These are phyloP conservation scores for Apiosordaria backusii DNA, from an alignment of 495 filamentous ascomycete species.

Conservation along the genomic window DNA sequence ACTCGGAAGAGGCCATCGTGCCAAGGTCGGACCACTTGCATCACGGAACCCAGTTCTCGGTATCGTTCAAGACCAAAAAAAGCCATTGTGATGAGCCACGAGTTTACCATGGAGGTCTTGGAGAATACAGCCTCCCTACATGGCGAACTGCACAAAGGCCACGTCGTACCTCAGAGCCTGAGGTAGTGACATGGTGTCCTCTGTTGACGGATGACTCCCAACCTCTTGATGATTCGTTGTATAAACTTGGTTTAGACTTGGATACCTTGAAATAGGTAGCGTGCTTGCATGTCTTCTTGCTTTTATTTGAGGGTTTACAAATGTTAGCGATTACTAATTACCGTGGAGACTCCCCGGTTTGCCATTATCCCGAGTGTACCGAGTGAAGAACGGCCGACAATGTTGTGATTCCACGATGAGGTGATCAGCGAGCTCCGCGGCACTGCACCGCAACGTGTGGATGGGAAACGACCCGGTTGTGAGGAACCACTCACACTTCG, in stretches of 20 bases:
- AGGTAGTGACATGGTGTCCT: neutral
- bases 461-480: neutral
- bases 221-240: neutral
- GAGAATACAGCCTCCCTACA: neutral
- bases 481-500: neutral
- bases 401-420: neutral
- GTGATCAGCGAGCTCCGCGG: neutral
- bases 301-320: neutral
- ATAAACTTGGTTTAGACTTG: neutral
- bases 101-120: slow-evolving; percentile 6
- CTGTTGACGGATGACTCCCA: neutral
- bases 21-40: neutral
- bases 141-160: neutral
- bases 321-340: neutral
- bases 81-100: neutral
- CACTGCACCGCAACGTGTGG: neutral
- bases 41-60: too few relatives aligned
- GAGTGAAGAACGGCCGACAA: neutral
- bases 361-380: neutral
- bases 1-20: slow-evolving; percentile 12
- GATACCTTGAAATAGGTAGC: neutral
- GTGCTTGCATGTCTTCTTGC: neutral
- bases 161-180: neutral
- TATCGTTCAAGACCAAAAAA: neutral
- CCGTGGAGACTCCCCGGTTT: neutral